phyloP scores from a whole-genome alignment of 768 basidiomycete species.

The Suillus paluster region DNA sequence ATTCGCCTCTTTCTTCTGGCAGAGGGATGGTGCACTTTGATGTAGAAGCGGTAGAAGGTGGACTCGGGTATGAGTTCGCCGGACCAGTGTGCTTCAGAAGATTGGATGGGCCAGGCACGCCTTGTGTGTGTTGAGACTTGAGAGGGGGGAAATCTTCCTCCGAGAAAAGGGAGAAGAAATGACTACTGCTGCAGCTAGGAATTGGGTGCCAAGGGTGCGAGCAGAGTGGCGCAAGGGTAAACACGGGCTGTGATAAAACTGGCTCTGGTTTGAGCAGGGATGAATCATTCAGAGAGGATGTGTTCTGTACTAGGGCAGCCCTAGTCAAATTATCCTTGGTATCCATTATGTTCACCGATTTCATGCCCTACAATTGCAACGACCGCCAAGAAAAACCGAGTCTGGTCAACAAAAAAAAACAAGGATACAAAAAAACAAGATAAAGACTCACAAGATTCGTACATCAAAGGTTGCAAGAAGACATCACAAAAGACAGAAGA shows the following conservation, averaged over 20 bases:
- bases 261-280: conserved; percentile 15
- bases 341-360: conserved; percentile 35
- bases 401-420: conserved; percentile 2
- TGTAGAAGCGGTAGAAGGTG: conserved; percentile 28
- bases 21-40: conserved; percentile 29
- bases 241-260: conserved; percentile 16
- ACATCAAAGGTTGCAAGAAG: conserved; percentile 28
- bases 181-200: conserved; percentile 27
- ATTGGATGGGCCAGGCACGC: conserved; percentile 14
- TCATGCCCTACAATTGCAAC: conserved; percentile 35
- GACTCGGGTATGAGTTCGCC: conserved; percentile 30
- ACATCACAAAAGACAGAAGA: conserved; percentile 25
- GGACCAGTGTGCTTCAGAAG: conserved; percentile 24
- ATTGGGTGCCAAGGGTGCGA: conserved; percentile 21
- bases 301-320: conserved; percentile 30
- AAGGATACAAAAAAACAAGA: conserved; percentile 5
- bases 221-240: conserved; percentile 20
- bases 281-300: conserved; percentile 12
- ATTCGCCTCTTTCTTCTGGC: conserved; percentile 30
- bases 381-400: not conserved
- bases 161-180: conserved; percentile 23
- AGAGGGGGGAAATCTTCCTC: conserved; percentile 19
- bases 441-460: conserved; percentile 18
- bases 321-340: conserved; percentile 36
- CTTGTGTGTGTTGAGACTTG: conserved; percentile 21